phyloP scores from a whole-genome alignment of 2,329 filamentous ascomycete species.

The Paecilomyces fulvus region DNA sequence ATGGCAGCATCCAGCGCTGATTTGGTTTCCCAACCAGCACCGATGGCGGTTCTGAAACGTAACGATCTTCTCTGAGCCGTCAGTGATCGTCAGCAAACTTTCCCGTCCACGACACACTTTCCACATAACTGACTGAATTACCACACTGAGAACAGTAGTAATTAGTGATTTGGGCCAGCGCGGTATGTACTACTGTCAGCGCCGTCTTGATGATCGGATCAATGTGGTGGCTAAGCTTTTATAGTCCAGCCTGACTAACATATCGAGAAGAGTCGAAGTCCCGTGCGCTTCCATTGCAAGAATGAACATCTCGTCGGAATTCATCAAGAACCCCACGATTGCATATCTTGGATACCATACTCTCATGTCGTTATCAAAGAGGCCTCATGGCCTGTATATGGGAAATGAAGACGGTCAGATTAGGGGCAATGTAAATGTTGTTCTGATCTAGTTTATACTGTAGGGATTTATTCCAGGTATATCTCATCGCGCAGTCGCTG shows the following conservation, averaged over 20 bases:
- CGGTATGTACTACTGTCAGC: neutral
- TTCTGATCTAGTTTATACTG: neutral
- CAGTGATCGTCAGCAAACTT: neutral
- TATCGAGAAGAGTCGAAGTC: too few relatives aligned
- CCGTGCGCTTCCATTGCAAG: too few relatives aligned
- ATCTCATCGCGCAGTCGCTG: conserved; percentile 47
- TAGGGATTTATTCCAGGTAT: conserved; percentile 37
- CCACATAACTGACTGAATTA: neutral
- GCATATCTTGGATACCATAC: too few relatives aligned
- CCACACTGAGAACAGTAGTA: neutral
- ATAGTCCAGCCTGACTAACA: neutral
- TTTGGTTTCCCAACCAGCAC: neutral
- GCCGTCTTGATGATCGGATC: neutral
- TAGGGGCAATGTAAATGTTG: neutral
- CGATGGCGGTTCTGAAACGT: neutral
- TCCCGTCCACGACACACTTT: neutral
- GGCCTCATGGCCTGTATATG: too few relatives aligned
- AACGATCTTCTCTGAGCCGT: neutral
- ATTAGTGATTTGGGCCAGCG: neutral
- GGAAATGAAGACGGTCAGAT: neutral
- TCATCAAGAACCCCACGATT: too few relatives aligned
- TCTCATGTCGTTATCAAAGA: too few relatives aligned
- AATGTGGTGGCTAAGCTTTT: neutral
- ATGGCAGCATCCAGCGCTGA: neutral
- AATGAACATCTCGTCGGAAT: too few relatives aligned